Conservation (phyloP, 2,329 filamentous ascomycete genomes). For the Xylaria arbuscula region DNA sequence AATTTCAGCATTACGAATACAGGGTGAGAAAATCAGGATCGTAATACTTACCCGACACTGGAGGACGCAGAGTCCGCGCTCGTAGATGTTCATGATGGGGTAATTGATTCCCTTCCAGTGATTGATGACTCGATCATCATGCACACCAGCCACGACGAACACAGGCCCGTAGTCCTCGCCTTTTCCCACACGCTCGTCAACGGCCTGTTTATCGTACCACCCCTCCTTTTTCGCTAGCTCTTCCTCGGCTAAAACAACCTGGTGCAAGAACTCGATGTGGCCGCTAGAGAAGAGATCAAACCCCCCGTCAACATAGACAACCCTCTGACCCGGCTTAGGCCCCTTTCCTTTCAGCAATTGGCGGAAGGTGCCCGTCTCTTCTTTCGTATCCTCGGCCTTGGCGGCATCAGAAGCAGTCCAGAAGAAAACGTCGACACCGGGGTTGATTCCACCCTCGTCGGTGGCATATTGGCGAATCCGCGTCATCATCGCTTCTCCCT, state of each 20-base stretch:
- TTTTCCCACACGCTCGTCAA: conserved; percentile 70
- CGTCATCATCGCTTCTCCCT: conserved; percentile 76
- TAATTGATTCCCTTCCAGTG: conserved; percentile 97
- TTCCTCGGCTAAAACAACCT: conserved; percentile 79
- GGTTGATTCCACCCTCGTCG: conserved; percentile 81
- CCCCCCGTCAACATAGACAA: conserved; percentile 96
- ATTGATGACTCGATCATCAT: conserved; percentile 96
- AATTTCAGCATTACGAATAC: conserved; percentile 17
- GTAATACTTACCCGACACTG: conserved; percentile 80
- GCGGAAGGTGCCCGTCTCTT: conserved; percentile 74
- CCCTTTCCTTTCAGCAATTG: conserved; percentile 77
- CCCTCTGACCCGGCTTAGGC: conserved; percentile 79
- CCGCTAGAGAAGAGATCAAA: conserved; percentile 97
- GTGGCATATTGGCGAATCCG: conserved; percentile 88
- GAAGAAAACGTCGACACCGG: conserved; percentile 86
- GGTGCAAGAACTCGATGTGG: conserved; percentile 92
- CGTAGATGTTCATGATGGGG: conserved; percentile 99
- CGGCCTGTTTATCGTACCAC: conserved; percentile 77
- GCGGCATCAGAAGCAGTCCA: conserved; percentile 72
- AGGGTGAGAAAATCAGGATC: not conserved
- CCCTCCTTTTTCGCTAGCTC: conserved; percentile 72
- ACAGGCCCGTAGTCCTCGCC: conserved; percentile 82
- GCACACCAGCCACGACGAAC: conserved; percentile 92
- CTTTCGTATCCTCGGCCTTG: conserved; percentile 57
- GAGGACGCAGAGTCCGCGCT: conserved; percentile 92